Evolutionary conservation across 2,329 filamentous ascomycete species (phyloP), one percentile per base, ranked within the genome.

Genomic region (Monilinia laxa): DNA sequence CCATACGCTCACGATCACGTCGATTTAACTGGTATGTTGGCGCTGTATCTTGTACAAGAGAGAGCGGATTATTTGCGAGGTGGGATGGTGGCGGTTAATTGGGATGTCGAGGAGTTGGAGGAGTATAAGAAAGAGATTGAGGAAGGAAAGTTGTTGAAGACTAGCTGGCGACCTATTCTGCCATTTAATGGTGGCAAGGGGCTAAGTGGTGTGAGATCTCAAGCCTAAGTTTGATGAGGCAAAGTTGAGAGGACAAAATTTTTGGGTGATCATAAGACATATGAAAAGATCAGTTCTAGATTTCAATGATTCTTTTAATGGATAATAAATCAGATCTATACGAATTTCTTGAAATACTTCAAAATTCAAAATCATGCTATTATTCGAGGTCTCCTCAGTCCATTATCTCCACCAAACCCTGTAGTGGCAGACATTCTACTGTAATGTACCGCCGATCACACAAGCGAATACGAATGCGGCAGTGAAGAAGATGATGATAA

Each of bases 51-150:
- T 3, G 70, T 71, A 1, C 74, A 74, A 14, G 63, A 70, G 1
- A 71, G 74, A 65, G 77, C 77, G 1, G 71, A 73, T n/a, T 78
- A 75, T 67, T 68, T 79, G n/a, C 76, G 71, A 14, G 55, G 54
- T 1, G 25, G 35, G 0, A 60, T 60, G 55, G 68, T 78, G 1
- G 71, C 71, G 69, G 74, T 75, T 4, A 79, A 79, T 64, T 78
- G 77, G 77, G 74, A 79, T 67, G 75, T 76, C 2, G 71, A 76
- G 7, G 77, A 78, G 70, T 64, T 76, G 55, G 74, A 75, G 67
- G 45, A 42, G 28, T 68, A 75, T 66, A 70, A 73, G 51, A 69
- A 72, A 11, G 72, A 75, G 60, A 76, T 76, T 68, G 62, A 68
- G 10, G 67, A 72, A 56, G 71, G 73, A 67, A 75, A 74, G 57